Evolutionary conservation across 805 yeast genomes (phyloP), one percentile per base, ranked within the genome.

Genomic region (Candida nitratophila): DNA sequence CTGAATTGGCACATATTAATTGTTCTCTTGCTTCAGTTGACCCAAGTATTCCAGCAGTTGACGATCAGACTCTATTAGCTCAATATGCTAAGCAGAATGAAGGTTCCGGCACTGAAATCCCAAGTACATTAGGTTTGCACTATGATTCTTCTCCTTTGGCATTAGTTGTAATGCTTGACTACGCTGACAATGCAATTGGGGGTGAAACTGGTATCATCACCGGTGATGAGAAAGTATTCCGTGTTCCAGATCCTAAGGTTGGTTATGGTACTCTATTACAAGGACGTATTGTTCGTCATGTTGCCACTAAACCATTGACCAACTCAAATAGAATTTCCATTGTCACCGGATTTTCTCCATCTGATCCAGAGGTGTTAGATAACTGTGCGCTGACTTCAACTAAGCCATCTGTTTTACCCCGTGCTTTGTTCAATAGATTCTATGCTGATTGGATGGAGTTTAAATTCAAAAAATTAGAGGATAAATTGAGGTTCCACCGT

Each of bases 1-100:
- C 70, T 47, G 83, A 78, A 51, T 61, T 72, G 36, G 78, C 73
- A n/a, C 77, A 74, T 50, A 65, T 71, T 20, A 78, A 78, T 54
- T 61, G 74, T 22, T 69, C 74, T 2, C 56, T 76, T 45, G 73
- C 62, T 15, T 55, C 61, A 32, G 22, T 42, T 31, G 52, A 58
- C 29, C 44, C 46, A 9, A 36, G 16, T 6, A 50, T 44, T 8
- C 41, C 39, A 1, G 41, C 41, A 26, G 43, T 44, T 4, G 52
- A 50, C 7, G 50, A 45, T 21, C 51, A 51, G 8, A 40, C 45
- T 2, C 27, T 40, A 7, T 7, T 24, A 17, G 26, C 9, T 8
- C 40, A 41, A 19, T 32, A 47, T 32, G 15, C 38, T 14, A 31
- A 29, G 17, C 48, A 50, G 35, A 55, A 53, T 36, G 41, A 47